Conservation (phyloP, 2,329 filamentous ascomycete genomes). For the Penicillium sp. region DNA sequence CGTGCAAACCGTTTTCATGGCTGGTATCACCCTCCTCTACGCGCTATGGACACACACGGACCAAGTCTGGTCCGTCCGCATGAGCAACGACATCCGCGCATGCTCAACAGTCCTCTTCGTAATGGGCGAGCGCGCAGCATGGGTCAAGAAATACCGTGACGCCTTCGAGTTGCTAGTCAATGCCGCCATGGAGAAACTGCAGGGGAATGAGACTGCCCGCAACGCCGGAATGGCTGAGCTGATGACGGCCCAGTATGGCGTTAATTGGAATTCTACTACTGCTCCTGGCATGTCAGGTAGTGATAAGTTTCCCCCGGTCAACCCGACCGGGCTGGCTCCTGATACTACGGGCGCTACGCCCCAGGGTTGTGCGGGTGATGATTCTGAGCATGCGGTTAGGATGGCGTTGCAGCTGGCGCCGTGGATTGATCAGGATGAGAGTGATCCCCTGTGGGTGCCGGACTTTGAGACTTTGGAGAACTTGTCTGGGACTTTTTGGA, state of each 20-base stretch:
- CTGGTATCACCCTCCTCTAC: constrained; percentile 32
- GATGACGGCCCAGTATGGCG: constrained; percentile 31
- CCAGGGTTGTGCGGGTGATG: constrained; percentile 15
- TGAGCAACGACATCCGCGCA: constrained; percentile 44
- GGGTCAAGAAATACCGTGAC: constrained; percentile 43
- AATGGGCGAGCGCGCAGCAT: constrained; percentile 43
- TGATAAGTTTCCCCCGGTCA: constrained; percentile 12
- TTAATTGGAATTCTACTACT: constrained; percentile 9
- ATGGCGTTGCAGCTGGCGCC: constrained; percentile 35
- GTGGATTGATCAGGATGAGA: constrained; percentile 34
- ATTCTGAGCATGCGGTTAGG: constrained; percentile 28
- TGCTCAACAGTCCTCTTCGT: constrained; percentile 44
- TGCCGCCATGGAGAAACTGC: constrained; percentile 41
- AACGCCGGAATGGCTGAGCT: constrained; percentile 34
- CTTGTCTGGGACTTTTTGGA: constrained; percentile 26
- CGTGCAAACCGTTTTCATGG: constrained; percentile 35
- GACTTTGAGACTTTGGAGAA: constrained; percentile 32
- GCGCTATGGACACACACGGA: constrained; percentile 39
- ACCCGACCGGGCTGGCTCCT: constrained; percentile 7
- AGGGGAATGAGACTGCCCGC: constrained; percentile 30
- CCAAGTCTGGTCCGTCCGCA: constrained; percentile 41
- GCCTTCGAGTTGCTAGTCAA: constrained; percentile 43
- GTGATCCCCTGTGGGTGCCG: constrained; percentile 34
- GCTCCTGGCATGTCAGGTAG: constrained; percentile 13
- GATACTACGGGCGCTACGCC: constrained; percentile 5